phyloP scores from a whole-genome alignment of 2,329 filamentous ascomycete species.

The Penicillium corylophilum region DNA sequence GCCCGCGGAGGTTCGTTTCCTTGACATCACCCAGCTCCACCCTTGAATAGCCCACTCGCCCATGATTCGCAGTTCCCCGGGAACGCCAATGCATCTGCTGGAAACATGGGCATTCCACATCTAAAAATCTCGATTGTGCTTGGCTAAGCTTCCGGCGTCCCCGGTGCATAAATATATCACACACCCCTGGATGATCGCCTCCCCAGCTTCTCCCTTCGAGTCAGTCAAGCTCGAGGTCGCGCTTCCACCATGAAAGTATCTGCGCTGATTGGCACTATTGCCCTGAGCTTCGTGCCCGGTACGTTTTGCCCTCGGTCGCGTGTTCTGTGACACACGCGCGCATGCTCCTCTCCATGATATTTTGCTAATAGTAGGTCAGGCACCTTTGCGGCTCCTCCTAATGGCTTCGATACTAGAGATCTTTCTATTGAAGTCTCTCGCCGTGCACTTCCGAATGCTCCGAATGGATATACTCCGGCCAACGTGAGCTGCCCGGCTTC shows the following conservation, averaged over 20 bases:
- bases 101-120: neutral
- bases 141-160: conserved; percentile 19
- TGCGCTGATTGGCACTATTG: conserved; percentile 13
- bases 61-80: conserved; percentile 14
- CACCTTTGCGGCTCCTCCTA: conserved; percentile 19
- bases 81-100: neutral
- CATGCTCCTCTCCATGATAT: neutral
- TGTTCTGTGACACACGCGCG: neutral
- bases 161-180: conserved; percentile 23
- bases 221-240: neutral
- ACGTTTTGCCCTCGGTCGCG: conserved; percentile 10
- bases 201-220: neutral
- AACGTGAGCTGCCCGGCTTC: conserved; percentile 66
- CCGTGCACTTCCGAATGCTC: conserved; percentile 55
- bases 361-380: conserved; percentile 7
- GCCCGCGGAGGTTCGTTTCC: neutral
- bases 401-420: conserved; percentile 7
- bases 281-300: conserved; percentile 18
- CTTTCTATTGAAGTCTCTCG: conserved; percentile 11
- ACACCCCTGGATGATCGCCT: conserved; percentile 2
- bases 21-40: conserved; percentile 20
- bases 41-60: conserved; percentile 8
- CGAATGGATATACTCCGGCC: conserved; percentile 71
- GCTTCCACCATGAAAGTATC: conserved; percentile 17
- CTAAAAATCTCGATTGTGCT: conserved; percentile 3